Base-by-base conservation (phyloP, 2,329 filamentous ascomycete species). In the Talaromyces pinophilus region DNA sequence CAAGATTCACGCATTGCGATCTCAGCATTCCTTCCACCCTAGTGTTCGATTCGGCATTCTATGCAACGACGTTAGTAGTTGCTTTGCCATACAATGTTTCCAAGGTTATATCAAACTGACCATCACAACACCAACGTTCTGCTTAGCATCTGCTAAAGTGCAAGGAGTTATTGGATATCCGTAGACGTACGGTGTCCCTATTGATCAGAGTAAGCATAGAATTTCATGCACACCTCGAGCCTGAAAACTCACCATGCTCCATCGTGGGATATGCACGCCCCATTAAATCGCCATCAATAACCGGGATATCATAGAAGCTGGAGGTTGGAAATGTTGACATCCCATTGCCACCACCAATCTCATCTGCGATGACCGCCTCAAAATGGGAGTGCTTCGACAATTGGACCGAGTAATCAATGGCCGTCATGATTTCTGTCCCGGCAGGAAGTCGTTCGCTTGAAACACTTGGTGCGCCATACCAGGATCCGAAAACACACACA, bases 201-300 rank as follows among this genome's bases (percentile, higher is more conserved):
- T 1, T 19, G 7, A 50, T n/a, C 17, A 1, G 7, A 17, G 22
- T 63, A 15, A 63, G 62, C 30, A 55, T 35, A 22, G n/a, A n/a
- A 8, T 17, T 1, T n/a, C 10, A 1, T 35, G 5, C 11, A 38
- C 11, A 10, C 22, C 35, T 13, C 17, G 8, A 11, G 4, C 4
- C 15, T n/a, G 22, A 35, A 1, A 33, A 38, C 11, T 46, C 38
- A 68, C 60, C 63, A n/a, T 68, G 59, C 55, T 68, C 67, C 25
- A 66, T 62, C 3, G 57, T 66, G 54, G 62, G 67, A 61, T 68
- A 68, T n/a, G 67, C 67, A 10, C 67, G 67, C 25, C 81, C 82
- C 82, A 83, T 83, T 74, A 81, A 77, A 68, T 83, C 82, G 7
- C 78, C 81, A 64, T 83, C 82, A 11, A 83, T 76, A 30, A 78